These are phyloP conservation scores for Voacanga thouarsii DNA, from an alignment of 257 asterid genomes.

Conservation along the genomic window DNA sequence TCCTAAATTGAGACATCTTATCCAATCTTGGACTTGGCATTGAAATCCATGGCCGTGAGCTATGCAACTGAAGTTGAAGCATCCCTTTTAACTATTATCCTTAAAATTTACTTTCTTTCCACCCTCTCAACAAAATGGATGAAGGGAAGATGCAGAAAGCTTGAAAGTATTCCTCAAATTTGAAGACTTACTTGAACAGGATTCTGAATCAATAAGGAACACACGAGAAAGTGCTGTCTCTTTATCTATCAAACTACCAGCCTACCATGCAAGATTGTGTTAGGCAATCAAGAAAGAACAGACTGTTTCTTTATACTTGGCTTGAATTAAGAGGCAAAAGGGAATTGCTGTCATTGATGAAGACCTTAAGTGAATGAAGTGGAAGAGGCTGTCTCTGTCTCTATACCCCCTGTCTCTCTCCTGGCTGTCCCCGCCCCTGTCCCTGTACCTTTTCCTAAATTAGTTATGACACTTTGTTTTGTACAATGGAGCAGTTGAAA, in stretches of 20 bases:
- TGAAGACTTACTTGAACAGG: neutral
- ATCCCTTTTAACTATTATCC: conserved; percentile 14
- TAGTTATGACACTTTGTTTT: too few species aligned
- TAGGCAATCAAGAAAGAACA: neutral
- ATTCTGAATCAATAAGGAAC: neutral
- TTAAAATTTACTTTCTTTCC: conserved; percentile 15
- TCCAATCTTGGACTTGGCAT: conserved; percentile 31
- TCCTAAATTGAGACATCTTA: conserved; percentile 34
- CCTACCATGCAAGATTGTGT: neutral
- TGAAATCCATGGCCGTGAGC: conserved; percentile 49
- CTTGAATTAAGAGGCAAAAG: neutral
- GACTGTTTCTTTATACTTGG: neutral
- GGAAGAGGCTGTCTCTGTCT: neutral
- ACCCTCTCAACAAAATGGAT: conserved; percentile 23
- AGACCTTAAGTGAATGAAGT: neutral
- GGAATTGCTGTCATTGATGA: neutral
- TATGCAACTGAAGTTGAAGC: conserved; percentile 53
- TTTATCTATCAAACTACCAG: neutral
- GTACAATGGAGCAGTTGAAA: neutral
- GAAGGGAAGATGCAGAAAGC: neutral
- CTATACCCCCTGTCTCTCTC: too few species aligned
- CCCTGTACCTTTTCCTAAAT: neutral
- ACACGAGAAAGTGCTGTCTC: neutral
- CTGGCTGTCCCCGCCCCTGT: neutral
- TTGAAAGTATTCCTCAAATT: neutral